These are phyloP conservation scores for Fragilaria crotonensis DNA, from an alignment of 108 stramenopile species.

Conservation along the genomic window DNA sequence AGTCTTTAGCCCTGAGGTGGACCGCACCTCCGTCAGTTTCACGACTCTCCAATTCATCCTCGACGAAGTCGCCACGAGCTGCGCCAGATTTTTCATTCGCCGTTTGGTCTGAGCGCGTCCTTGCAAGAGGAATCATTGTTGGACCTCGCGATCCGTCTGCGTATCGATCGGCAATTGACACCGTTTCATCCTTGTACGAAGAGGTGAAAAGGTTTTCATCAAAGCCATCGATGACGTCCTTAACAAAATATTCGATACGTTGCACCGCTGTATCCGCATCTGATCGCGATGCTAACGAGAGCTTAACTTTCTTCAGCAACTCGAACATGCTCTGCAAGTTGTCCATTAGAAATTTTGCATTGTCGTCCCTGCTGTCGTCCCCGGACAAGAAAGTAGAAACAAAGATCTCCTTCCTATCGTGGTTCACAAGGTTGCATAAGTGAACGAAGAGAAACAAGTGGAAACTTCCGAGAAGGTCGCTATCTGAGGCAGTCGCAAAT, in stretches of 20 bases:
- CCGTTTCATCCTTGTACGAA: not conserved
- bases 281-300: not conserved
- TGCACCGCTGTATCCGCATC: not conserved
- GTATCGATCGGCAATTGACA: not conserved
- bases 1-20: not conserved
- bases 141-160: not conserved
- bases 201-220: conserved; percentile 13
- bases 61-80: not conserved
- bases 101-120: not conserved
- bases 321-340: conserved; percentile 37
- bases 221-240: conserved; percentile 19
- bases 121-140: not conserved
- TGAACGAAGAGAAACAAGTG: conserved; percentile 31
- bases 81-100: not conserved
- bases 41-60: conserved; percentile 11
- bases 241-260: conserved; percentile 14
- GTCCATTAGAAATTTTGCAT: conserved; percentile 19
- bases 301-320: conserved; percentile 18
- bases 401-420: not conserved
- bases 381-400: not conserved
- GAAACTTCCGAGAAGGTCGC: conserved; percentile 29
- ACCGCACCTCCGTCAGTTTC: conserved; percentile 24
- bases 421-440: conserved; percentile 27
- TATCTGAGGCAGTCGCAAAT: conserved; percentile 24
- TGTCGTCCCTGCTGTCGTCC: conserved; percentile 1